Base-by-base conservation (phyloP, 441 rosid genomes). In the Populus hybrid region DNA sequence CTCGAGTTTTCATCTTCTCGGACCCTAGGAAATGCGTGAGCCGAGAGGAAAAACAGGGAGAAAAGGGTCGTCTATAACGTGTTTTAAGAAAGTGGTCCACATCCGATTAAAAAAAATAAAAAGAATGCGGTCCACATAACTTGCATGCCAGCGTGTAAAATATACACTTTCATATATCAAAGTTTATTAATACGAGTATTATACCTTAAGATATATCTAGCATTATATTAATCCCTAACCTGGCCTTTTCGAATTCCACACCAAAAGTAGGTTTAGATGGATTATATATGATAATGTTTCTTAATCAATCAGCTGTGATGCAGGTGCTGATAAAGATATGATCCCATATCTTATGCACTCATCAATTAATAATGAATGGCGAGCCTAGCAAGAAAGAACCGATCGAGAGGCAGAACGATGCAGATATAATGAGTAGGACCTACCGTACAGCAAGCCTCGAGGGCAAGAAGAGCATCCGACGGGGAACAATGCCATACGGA, bases 71-170 rank as follows among this genome's bases (percentile, higher is more conserved):
- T 14, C 9, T 32, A 9, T 42, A 11, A 75, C 66, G 35, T 63
- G 50, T 46, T 9, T 19, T 64, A 12, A 64, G 19, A 79, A 50
- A 2, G 57, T 4, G 57, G 57, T 50, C 57, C 19, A 1, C 18
- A 1, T 50, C 57, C n/a, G 18, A 50, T 50, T 50, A 50, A 50
- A 5, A 50, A 50, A 1, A 46, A 46, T 42, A 16, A 0, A 50
- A 50, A 50, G 2, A 50, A 50, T 4, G n/a, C 16, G 57, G 59
- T 53, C 76, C 75, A 75, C 65, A 8, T 9, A 7, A 57, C 19
- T 61, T 72, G 50, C 50, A 72, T 73, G 76, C 70, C 79, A 75
- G 75, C 74, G 19, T 50, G 77, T 71, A 67, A 34, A 78, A 23
- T 71, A 14, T 9, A 46, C 67, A 65, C 67, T 28, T n/a, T 16